A percentile compares a stretch with the other conserved stretches of the same genome.
Conservation (phyloP, 306 rosid species). For the Cercis canadensis region DNA sequence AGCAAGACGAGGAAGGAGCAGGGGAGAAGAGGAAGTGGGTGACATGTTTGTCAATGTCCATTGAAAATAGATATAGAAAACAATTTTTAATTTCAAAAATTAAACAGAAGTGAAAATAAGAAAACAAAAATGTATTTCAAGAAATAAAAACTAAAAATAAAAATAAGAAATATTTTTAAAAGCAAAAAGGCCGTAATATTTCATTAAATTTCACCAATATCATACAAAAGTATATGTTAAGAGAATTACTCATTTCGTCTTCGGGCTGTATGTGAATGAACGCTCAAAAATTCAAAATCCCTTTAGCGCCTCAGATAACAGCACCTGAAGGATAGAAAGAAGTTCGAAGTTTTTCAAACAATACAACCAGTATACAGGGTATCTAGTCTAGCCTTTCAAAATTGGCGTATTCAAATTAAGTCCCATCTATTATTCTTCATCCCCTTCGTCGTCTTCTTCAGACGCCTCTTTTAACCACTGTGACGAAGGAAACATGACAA, state of each 20-base stretch:
- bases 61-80: too few relatives aligned
- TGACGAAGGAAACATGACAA: constrained; percentile 17
- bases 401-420: not conserved
- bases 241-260: constrained; percentile 12
- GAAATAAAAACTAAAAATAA: too few relatives aligned
- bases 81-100: too few relatives aligned
- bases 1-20: too few relatives aligned
- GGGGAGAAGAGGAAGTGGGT: too few relatives aligned
- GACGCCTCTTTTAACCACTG: constrained; percentile 92
- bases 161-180: too few relatives aligned
- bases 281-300: constrained; percentile 16
- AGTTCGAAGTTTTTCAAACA: not conserved
- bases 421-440: constrained; percentile 43
- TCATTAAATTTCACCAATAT: not conserved
- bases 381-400: constrained; percentile 2
- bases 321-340: not conserved
- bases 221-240: constrained; percentile 15
- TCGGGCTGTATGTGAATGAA: not conserved
- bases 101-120: too few relatives aligned
- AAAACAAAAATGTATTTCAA: too few relatives aligned
- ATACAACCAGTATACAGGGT: not conserved
- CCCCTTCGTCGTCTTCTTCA: constrained; percentile 83
- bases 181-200: not conserved
- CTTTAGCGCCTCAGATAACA: constrained; percentile 21
- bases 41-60: too few relatives aligned